These are phyloP conservation scores for Malus asiatica DNA, from an alignment of 306 rosid genomes.

Conservation along the genomic window DNA sequence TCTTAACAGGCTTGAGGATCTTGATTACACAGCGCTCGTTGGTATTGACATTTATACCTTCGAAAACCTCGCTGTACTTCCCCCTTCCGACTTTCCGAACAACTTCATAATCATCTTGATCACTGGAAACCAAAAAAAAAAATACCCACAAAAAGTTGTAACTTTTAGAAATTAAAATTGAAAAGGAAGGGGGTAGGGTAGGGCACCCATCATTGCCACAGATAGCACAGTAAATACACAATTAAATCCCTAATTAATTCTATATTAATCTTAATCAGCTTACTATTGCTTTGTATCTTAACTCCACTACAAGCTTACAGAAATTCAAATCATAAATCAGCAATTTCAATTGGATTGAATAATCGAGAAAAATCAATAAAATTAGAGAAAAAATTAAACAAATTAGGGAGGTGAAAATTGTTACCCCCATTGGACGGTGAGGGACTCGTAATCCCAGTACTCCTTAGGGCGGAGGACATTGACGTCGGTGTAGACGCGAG, in stretches of 20 bases:
- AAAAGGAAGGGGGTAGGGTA: background rate
- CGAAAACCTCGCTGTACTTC: conserved; percentile 96
- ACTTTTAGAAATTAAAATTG: background rate
- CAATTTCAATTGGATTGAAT: background rate
- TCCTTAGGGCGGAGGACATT: conserved; percentile 83
- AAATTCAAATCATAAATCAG: background rate
- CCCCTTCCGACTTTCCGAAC: conserved; percentile 98
- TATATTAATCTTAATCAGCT: background rate
- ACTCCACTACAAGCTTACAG: background rate
- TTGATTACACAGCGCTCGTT: conserved; percentile 85
- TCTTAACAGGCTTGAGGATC: conserved; percentile 99
- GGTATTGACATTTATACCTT: conserved; percentile 80
- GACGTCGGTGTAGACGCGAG: conserved; percentile 76
- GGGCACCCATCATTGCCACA: background rate
- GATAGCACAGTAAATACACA: background rate
- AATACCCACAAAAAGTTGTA: background rate
- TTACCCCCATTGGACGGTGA: conserved; percentile 93
- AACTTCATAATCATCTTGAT: conserved; percentile 96
- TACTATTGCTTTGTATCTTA: background rate
- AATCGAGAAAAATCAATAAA: background rate
- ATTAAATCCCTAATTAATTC: background rate
- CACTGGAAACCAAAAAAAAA: conserved; percentile 32
- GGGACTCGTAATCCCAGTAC: conserved; percentile 93
- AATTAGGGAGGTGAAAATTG: background rate
- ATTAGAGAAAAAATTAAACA: background rate